Evolutionary conservation across 202 grass and related monocot genomes (phyloP), one percentile per base, ranked within the genome.

Genomic region (Digitaria exilis): DNA sequence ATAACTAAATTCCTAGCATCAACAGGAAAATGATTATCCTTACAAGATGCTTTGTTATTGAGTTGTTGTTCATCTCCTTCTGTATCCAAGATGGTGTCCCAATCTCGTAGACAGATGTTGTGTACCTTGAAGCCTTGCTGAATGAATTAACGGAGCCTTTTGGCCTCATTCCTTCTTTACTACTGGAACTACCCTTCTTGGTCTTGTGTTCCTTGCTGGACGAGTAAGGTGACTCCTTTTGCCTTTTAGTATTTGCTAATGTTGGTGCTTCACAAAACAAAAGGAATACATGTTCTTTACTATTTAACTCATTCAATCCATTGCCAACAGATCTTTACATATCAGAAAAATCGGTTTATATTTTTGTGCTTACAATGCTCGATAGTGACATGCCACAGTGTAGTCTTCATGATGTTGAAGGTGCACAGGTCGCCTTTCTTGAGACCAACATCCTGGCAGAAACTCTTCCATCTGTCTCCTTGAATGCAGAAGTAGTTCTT

Each of bases 391-490:
- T 55, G 31, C 82, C 83, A 85, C 70, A 85, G 1, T 0, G 0
- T 21, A 3, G 54, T 68, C 1, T 73, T 4, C 5, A 88, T 2
- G n/a, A 94, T 71, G 9, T 67, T 77, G 73, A 94, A 82, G 50
- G 54, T 77, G 71, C 91, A 94, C 1, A 76, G 6, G 18, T 94
- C 88, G 2, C 85, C 85, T 17, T 9, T 14, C 68, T 91, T 80
- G 18, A 93, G 67, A 7, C 1, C 14, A 79, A 84, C 86, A 18
- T 84, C 74, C 42, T 9, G 4, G 55, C 65, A 90, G 60, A 93
- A 90, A 0, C 8, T n/a, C 22, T 4, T 68, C 91, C 85, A 93
- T 8, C 78, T 82, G 1, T 1, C 1, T 41, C 60, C 52, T 15
- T 56, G 24, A 1, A 32, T 4, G 28, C 29, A 74, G 24, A 16